Evolutionary conservation across 1,284 basidiomycete species (phyloP), one percentile per base, ranked within the genome.

Genomic region (Tylopilus sp.): DNA sequence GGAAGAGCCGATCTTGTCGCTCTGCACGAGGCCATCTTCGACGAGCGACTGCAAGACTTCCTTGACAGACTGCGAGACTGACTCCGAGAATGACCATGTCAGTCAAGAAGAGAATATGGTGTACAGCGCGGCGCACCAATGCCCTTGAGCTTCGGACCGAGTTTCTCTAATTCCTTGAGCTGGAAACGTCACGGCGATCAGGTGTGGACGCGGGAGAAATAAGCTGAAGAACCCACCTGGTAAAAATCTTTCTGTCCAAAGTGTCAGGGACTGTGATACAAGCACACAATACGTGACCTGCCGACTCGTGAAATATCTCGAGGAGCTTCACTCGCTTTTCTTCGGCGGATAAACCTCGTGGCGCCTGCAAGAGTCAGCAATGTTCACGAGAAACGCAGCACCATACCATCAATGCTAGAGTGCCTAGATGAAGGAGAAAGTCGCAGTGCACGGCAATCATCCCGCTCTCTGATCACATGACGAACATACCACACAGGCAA

Each of bases 301-400:
- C 91, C 11, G 85, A 85, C 67, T 94, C 91, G 63, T 93, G 90
- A 63, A 94, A 93, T 59, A 94, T 87, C 69, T 94, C 91, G 17
- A 94, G 69, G 51, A 94, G 64, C 60, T 84, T 87, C 53, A 83
- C 74, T 58, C 85, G 83, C 64, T 91, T 91, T 65, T 91, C 88
- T 64, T 91, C 88, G 7, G 75, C 79, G 28, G 88, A 89, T 43
- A 91, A 73, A 58, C 88, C 88, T 69, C 84, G 76, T 34, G 86
- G 86, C 49, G 86, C 83, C 85, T 88, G 31, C 17, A 40, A 39
- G 39, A n/a, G 36, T 65, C 7, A 57, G 45, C 7, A 41, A 37
- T 14, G 18, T 33, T 33, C 17, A 10, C 17, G 21, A 37, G n/a
- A 17, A 42, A 12, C 7, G 20, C 15, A 7, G 24, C 50, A 41